Evolutionary conservation across 2,329 filamentous ascomycete species (phyloP).

Genomic region (Aureobasidium zeae): DNA sequence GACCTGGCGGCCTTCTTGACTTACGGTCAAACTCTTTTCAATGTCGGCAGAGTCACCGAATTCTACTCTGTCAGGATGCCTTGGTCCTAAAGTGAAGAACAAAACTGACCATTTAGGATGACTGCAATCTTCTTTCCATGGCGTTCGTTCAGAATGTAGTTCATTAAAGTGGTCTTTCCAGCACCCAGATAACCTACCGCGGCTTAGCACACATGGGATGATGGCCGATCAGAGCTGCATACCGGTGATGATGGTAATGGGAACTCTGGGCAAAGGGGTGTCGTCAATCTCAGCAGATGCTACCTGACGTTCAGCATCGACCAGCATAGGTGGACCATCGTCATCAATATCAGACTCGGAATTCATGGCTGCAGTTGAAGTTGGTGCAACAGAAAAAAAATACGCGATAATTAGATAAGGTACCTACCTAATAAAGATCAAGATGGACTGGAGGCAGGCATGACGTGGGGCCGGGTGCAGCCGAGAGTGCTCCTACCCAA

Average conservation of each 20-base stretch:
- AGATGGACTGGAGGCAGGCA: constrained; percentile 1
- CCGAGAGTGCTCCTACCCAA: no score
- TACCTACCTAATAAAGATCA: no score
- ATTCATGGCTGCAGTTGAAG: neutral
- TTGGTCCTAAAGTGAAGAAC: neutral
- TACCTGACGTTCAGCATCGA: constrained; percentile 39
- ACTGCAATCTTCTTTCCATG: constrained; percentile 98
- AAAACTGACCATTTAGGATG: constrained; percentile 70
- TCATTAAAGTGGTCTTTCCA: constrained; percentile 89
- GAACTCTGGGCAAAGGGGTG: constrained; percentile 54
- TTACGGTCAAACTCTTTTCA: constrained; percentile 89
- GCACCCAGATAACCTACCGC: constrained; percentile 80
- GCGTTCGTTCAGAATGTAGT: constrained; percentile 88
- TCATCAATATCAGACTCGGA: constrained; percentile 52
- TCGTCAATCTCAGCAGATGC: constrained; percentile 38
- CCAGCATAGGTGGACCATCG: constrained; percentile 53
- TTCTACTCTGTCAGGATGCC: constrained; percentile 22
- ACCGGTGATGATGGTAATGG: constrained; percentile 79
- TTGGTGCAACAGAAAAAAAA: neutral
- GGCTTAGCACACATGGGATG: neutral
- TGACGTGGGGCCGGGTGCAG: constrained; percentile 8
- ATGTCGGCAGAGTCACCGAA: constrained; percentile 62
- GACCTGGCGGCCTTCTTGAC: constrained; percentile 63
- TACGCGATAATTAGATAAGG: neutral
- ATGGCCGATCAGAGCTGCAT: constrained; percentile 21